phyloP scores from a whole-genome alignment of 345 rosid genomes.

The Carallia pectinifolia region DNA sequence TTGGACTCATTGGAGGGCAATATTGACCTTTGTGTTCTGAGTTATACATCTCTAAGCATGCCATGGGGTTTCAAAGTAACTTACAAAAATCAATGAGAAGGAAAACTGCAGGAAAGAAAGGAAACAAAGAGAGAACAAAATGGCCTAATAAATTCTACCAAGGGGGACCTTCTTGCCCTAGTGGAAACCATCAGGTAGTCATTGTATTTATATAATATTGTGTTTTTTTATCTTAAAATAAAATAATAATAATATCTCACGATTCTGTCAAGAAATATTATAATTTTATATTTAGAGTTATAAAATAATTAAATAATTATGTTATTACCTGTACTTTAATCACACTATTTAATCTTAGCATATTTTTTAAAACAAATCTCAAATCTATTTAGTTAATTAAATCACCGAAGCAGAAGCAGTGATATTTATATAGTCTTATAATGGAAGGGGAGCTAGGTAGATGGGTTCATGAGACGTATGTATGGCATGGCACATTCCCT shows the following conservation, averaged over 20 bases:
- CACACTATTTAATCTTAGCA: no score
- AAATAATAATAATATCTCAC: no score
- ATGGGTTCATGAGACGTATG: not conserved
- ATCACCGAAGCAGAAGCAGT: no score
- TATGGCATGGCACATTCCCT: not conserved
- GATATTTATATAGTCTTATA: no score
- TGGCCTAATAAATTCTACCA: conserved; percentile 21
- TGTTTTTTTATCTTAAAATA: no score
- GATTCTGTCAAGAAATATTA: no score
- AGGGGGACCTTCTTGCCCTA: conserved; percentile 42
- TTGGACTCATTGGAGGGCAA: conserved; percentile 55
- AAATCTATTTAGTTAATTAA: no score
- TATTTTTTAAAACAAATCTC: no score
- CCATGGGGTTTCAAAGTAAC: conserved; percentile 30
- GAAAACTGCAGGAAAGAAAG: not conserved
- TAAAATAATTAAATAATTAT: no score
- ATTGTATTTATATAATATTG: conserved; percentile 43
- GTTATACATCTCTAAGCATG: conserved; percentile 4
- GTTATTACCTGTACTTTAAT: no score
- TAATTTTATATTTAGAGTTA: no score
- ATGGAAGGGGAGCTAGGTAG: not conserved
- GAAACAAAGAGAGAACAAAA: conserved; percentile 17
- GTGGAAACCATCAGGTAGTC: conserved; percentile 42
- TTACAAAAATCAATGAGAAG: conserved; percentile 6
- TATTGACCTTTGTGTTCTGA: conserved; percentile 9